A percentile compares a stretch with the other conserved stretches of the same genome.
phyloP scores from a whole-genome alignment of 345 rosid genomes.

The Lepidium sativum region DNA sequence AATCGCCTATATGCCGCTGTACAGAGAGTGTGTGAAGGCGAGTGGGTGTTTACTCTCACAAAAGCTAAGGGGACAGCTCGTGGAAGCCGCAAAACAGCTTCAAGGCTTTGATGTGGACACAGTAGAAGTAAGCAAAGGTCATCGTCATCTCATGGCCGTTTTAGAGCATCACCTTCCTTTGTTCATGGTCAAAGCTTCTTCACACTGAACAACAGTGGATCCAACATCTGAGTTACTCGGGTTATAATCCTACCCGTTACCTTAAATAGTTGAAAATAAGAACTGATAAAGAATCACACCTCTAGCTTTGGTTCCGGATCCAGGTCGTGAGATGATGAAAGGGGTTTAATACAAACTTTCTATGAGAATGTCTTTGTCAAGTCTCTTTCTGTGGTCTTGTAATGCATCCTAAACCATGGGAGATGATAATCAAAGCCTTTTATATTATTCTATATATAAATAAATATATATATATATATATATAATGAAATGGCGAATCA shows the following conservation, averaged over 20 bases:
- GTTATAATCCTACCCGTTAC: background rate
- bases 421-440: background rate
- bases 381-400: slow-evolving; percentile 14
- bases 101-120: slow-evolving; percentile 47
- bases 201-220: slow-evolving; percentile 16
- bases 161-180: slow-evolving; percentile 82
- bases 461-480: background rate
- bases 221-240: background rate
- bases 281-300: background rate
- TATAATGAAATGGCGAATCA: no score
- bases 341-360: slow-evolving; percentile 1
- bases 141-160: slow-evolving; percentile 47
- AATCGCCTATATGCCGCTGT: slow-evolving; percentile 69
- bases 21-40: slow-evolving; percentile 60
- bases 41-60: slow-evolving; percentile 65
- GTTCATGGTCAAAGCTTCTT: slow-evolving; percentile 42
- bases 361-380: slow-evolving; percentile 20
- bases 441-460: background rate
- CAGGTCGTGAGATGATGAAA: slow-evolving; percentile 8
- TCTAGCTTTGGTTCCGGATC: slow-evolving; percentile 8
- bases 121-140: slow-evolving; percentile 34
- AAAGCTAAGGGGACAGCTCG: slow-evolving; percentile 74
- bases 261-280: slow-evolving; percentile 11
- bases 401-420: slow-evolving; percentile 18
- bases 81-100: slow-evolving; percentile 68